phyloP scores from a whole-genome alignment of 139 green algal species.

The Trebouxia sp. region DNA sequence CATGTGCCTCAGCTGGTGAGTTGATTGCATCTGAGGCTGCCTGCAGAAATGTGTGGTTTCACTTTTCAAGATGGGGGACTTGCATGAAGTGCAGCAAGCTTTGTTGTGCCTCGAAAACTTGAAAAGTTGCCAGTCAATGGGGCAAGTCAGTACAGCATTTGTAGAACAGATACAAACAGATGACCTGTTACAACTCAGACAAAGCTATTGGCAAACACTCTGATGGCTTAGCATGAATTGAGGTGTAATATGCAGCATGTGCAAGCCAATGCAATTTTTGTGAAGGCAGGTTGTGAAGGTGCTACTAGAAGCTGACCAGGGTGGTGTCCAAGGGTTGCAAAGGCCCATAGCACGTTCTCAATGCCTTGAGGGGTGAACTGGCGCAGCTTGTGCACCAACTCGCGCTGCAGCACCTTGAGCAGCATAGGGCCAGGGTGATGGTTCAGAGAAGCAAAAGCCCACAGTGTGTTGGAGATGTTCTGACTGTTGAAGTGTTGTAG shows the following conservation, averaged over 20 bases:
- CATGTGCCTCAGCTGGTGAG: neutral
- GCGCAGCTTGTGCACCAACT: conserved; percentile 28
- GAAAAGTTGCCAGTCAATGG: too few species aligned
- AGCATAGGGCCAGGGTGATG: conserved; percentile 40
- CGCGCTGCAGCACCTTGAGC: conserved; percentile 27
- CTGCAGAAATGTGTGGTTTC: neutral
- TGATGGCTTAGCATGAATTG: neutral
- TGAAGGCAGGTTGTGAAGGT: neutral
- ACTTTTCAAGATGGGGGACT: too few species aligned
- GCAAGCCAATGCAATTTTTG: neutral
- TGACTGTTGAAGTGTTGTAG: conserved; percentile 40
- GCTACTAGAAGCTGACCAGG: neutral
- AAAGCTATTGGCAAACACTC: neutral
- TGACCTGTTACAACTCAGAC: too few species aligned
- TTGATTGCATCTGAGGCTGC: neutral
- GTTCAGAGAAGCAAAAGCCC: conserved; percentile 51
- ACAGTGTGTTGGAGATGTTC: conserved; percentile 61
- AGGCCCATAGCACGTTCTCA: conserved; percentile 29
- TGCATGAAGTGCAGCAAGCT: too few species aligned
- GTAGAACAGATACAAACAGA: too few species aligned
- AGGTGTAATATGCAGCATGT: too few species aligned
- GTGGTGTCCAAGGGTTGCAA: conserved; percentile 29
- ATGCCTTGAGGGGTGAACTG: conserved; percentile 21
- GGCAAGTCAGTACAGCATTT: too few species aligned
- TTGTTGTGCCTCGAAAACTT: too few species aligned